Conservation (phyloP, 257 asterid species). For the Primulina tabacum region DNA sequence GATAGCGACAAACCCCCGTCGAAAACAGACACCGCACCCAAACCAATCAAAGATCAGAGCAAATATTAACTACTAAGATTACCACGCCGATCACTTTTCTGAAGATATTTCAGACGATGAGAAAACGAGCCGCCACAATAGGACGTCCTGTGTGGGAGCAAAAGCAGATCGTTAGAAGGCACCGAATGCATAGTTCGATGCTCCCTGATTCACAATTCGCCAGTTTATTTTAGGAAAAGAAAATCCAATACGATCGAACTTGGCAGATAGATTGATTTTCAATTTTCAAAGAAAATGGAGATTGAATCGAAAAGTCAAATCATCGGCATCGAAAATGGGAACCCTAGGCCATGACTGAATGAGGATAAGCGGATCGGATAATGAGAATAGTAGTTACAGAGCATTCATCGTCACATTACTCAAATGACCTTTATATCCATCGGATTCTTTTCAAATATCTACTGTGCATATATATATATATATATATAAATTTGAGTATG, state of each 20-base stretch:
- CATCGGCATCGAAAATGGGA: constrained; percentile 30
- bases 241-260: background rate
- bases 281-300: background rate
- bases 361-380: constrained; percentile 2
- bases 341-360: constrained; percentile 33
- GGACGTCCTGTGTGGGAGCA: constrained; percentile 36
- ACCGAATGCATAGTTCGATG: constrained; percentile 97
- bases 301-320: constrained; percentile 15
- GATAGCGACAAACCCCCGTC: constrained; percentile 23
- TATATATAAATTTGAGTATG: too few relatives aligned
- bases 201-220: constrained; percentile 49
- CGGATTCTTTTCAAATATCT: background rate
- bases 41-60: constrained; percentile 16
- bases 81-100: constrained; percentile 73
- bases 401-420: background rate
- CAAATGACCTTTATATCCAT: background rate
- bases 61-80: constrained; percentile 68
- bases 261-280: constrained; percentile 1
- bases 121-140: constrained; percentile 58
- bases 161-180: constrained; percentile 44
- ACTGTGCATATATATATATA: too few relatives aligned
- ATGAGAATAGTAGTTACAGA: too few relatives aligned
- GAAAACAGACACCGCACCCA: constrained; percentile 17
- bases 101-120: constrained; percentile 70
- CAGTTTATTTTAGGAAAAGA: constrained; percentile 19